These are phyloP conservation scores for Nymphaea thermarum DNA, from an alignment of 164 flowering plant genomes.

Conservation along the genomic window DNA sequence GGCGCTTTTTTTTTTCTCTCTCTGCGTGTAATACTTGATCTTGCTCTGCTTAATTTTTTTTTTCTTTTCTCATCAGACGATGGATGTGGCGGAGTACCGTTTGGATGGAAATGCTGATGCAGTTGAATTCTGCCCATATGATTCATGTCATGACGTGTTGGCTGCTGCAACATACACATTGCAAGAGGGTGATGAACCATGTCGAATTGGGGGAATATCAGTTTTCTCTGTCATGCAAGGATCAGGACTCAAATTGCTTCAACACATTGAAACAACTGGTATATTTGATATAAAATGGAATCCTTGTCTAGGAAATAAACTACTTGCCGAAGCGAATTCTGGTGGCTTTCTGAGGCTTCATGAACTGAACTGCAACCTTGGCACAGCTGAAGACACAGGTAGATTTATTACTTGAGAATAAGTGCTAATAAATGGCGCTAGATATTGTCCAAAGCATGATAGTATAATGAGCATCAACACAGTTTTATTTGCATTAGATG, in stretches of 20 bases:
- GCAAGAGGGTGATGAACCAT: slow-evolving; percentile 65
- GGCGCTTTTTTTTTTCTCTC: too few species aligned
- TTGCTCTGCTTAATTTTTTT: too few species aligned
- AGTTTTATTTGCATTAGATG: too few species aligned
- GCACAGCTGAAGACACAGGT: slow-evolving; percentile 22
- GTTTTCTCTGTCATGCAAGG: slow-evolving; percentile 57
- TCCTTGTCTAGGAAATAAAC: slow-evolving; percentile 28
- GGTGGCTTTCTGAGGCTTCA: slow-evolving; percentile 62
- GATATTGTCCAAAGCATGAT: too few species aligned
- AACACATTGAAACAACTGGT: slow-evolving; percentile 51
- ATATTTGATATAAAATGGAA: slow-evolving; percentile 91
- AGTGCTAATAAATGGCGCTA: too few species aligned
- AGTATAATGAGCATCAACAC: too few species aligned
- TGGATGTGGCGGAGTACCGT: slow-evolving; percentile 62
- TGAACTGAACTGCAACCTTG: slow-evolving; percentile 19
- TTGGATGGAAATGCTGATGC: slow-evolving; percentile 87
- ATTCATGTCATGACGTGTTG: slow-evolving; percentile 35
- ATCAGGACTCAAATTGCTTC: slow-evolving; percentile 31
- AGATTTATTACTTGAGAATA: neutral
- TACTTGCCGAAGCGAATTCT: slow-evolving; percentile 90
- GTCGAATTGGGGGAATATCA: slow-evolving; percentile 62
- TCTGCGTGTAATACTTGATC: too few species aligned
- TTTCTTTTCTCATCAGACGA: slow-evolving; percentile 5
- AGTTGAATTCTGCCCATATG: slow-evolving; percentile 87
- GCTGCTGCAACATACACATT: slow-evolving; percentile 85